Evolutionary conservation across 768 basidiomycete genomes (phyloP).

Genomic region (Wakefieldia striispora): DNA sequence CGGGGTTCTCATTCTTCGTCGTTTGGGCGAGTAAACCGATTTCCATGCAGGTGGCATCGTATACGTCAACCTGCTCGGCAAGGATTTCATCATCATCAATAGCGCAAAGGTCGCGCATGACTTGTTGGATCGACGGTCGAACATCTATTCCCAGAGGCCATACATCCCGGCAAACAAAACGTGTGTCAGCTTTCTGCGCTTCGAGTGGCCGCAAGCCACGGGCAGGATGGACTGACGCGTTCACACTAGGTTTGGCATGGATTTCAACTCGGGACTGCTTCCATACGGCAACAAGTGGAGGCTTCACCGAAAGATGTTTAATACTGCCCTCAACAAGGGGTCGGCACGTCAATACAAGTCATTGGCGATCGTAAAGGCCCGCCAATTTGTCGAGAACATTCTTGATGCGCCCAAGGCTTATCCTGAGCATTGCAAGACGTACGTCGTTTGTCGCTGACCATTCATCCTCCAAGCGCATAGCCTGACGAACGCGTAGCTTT

Average conservation of each 20-base stretch:
- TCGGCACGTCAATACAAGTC: conserved; percentile 9
- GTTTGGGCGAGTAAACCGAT: not conserved
- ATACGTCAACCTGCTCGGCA: conserved; percentile 26
- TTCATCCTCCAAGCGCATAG: not conserved
- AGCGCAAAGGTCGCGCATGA: conserved; percentile 19
- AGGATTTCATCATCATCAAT: conserved; percentile 29
- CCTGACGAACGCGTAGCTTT: conserved; percentile 13
- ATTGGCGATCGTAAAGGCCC: conserved; percentile 16
- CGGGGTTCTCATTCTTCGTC: not conserved
- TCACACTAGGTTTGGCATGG: conserved; percentile 26
- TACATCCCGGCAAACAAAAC: conserved; percentile 17
- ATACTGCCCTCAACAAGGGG: conserved; percentile 18
- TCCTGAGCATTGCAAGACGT: conserved; percentile 19
- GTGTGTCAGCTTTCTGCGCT: conserved; percentile 5
- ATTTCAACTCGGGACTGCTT: conserved; percentile 29
- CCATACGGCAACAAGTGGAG: conserved; percentile 31
- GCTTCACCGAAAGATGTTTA: conserved; percentile 29
- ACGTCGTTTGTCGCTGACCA: conserved; percentile 9
- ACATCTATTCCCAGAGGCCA: conserved; percentile 29
- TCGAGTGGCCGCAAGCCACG: not conserved
- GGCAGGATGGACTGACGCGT: not conserved
- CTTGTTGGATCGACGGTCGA: conserved; percentile 27
- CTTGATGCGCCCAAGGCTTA: conserved; percentile 18
- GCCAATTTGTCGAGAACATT: conserved; percentile 23
- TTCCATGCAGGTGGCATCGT: conserved; percentile 20